Evolutionary conservation across 1,139 yeast genomes (phyloP).

Genomic region (Zygosaccharomyces sapae): DNA sequence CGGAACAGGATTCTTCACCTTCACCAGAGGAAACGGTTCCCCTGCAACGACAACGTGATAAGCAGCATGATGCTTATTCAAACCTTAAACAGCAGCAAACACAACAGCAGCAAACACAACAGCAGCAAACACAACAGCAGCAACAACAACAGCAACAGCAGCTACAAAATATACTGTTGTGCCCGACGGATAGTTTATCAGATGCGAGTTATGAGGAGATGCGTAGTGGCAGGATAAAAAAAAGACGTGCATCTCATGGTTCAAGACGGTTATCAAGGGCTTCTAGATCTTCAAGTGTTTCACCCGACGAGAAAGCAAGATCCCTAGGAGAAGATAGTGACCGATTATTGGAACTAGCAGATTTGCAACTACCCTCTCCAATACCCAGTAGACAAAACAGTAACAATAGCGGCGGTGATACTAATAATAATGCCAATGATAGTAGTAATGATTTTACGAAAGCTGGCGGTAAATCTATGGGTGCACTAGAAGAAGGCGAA

Average conservation of each 20-base stretch:
- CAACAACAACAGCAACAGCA: slow-evolving; percentile 17
- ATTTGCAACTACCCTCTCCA: slow-evolving; percentile 36
- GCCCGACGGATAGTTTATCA: slow-evolving; percentile 9
- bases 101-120: slow-evolving; percentile 7
- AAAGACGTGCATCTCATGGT: slow-evolving; percentile 23
- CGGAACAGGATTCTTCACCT: not conserved
- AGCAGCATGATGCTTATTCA: not conserved
- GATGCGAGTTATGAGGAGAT: slow-evolving; percentile 24
- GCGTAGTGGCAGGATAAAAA: slow-evolving; percentile 29
- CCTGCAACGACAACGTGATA: slow-evolving; percentile 3
- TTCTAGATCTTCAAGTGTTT: slow-evolving; percentile 19
- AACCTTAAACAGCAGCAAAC: slow-evolving; percentile 19
- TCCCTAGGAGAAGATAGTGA: slow-evolving; percentile 44
- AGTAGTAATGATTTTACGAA: not conserved
- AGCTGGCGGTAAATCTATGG: slow-evolving; percentile 2
- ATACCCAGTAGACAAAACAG: slow-evolving; percentile 5
- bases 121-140: slow-evolving; percentile 10
- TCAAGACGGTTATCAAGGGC: slow-evolving; percentile 23
- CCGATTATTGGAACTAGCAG: slow-evolving; percentile 60
- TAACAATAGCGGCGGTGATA: slow-evolving; percentile 5
- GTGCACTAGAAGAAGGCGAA: slow-evolving; percentile 18
- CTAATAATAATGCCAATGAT: slow-evolving; percentile 1
- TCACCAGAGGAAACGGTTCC: slow-evolving; percentile 1
- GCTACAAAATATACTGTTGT: slow-evolving; percentile 11
- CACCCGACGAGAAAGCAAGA: slow-evolving; percentile 36